A percentile compares a stretch with the other conserved stretches of the same genome.
Evolutionary conservation across 495 filamentous ascomycete genomes (phyloP).

Genomic region (Hyphodiscus hymeniophilus): DNA sequence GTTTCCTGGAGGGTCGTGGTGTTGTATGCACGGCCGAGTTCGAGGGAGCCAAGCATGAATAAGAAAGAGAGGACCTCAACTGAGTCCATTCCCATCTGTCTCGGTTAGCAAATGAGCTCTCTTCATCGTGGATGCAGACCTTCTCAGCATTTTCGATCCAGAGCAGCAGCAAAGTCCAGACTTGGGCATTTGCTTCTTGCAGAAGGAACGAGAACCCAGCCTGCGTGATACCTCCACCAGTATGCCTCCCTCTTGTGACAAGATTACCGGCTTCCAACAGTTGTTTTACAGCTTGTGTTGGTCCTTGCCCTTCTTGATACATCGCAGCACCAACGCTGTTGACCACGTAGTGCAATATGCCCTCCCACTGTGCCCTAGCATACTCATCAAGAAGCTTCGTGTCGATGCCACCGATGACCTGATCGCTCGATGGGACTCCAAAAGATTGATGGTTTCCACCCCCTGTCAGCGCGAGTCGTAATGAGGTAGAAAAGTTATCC

Average conservation of each 20-base stretch:
- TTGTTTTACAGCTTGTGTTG: conserved; percentile 74
- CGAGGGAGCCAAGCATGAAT: conserved; percentile 89
- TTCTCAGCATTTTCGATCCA: conserved; percentile 81
- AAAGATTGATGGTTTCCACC: conserved; percentile 81
- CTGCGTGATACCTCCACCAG: conserved; percentile 68
- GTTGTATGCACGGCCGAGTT: conserved; percentile 83
- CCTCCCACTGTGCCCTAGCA: conserved; percentile 86
- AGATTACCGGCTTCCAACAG: conserved; percentile 72
- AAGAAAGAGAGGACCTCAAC: conserved; percentile 93
- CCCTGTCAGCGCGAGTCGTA: conserved; percentile 79
- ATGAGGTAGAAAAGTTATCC: conserved; percentile 63
- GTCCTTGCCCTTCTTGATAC: conserved; percentile 30
- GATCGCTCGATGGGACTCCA: conserved; percentile 66
- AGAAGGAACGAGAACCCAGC: conserved; percentile 89
- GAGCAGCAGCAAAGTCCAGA: conserved; percentile 89
- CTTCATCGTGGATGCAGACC: conserved; percentile 17
- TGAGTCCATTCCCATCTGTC: conserved; percentile 63
- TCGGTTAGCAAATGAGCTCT: conserved; percentile 21
- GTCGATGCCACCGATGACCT: conserved; percentile 48
- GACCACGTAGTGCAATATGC: conserved; percentile 92
- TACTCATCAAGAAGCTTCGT: conserved; percentile 74
- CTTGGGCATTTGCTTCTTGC: conserved; percentile 91
- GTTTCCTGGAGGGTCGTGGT: conserved; percentile 68
- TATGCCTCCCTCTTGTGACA: conserved; percentile 53
- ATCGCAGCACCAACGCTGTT: conserved; percentile 38